Conservation (phyloP, 2,329 filamentous ascomycete species). For the Calonectria honghensis region DNA sequence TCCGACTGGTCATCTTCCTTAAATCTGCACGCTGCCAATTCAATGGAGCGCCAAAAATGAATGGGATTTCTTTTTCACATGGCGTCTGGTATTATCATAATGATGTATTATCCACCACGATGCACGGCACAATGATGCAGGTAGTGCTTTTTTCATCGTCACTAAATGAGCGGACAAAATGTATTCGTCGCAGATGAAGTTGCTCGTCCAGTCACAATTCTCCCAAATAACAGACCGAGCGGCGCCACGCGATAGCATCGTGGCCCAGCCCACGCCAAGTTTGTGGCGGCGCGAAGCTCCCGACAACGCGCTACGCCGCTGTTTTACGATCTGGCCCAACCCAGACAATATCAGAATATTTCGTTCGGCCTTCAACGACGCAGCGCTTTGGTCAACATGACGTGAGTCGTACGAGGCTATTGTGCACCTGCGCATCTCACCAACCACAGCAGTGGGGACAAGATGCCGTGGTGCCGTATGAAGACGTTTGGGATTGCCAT, state of each 20-base stretch:
- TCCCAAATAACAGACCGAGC: not conserved
- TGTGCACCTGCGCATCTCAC: not conserved
- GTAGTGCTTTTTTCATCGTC: not conserved
- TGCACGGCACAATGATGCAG: not conserved
- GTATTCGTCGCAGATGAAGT: not conserved
- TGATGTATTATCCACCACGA: not conserved
- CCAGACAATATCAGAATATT: not conserved
- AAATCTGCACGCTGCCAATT: not conserved
- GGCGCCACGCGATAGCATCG: not conserved
- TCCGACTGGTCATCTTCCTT: not conserved
- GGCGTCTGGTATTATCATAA: not conserved
- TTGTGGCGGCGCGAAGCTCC: constrained; percentile 21
- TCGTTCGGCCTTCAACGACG: not conserved
- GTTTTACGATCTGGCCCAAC: not conserved
- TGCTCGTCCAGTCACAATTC: not conserved
- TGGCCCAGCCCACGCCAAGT: not conserved
- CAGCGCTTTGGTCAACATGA: not conserved
- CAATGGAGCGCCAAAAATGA: not conserved
- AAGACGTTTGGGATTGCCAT: not conserved
- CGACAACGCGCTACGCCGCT: not conserved
- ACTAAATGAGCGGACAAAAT: not conserved
- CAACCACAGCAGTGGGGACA: not conserved
- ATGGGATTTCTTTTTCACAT: not conserved
- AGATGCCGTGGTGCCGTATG: not conserved
- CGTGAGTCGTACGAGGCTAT: not conserved